Evolutionary conservation across 2,329 filamentous ascomycete genomes (phyloP).

Genomic region (Venturiaceae sp.): DNA sequence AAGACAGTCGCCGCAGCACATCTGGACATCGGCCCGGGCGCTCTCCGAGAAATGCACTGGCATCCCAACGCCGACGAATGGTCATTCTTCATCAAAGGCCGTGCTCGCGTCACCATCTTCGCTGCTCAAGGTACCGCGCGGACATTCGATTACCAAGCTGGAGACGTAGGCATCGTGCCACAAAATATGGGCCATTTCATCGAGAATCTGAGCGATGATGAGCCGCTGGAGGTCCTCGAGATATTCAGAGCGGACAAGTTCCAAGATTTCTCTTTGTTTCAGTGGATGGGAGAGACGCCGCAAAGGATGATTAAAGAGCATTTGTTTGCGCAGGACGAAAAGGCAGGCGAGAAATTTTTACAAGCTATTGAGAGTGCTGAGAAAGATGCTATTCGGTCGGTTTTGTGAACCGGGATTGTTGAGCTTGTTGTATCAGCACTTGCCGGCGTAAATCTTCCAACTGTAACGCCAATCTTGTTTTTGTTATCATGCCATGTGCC

Average conservation of each 20-base stretch:
- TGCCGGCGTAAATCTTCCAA: too few relatives aligned
- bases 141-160: constrained; percentile 67
- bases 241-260: constrained; percentile 65
- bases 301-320: constrained; percentile 56
- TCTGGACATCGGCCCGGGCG: constrained; percentile 60
- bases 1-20: constrained; percentile 65
- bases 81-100: constrained; percentile 67
- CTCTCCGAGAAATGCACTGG: constrained; percentile 74
- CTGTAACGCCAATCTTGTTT: too few relatives aligned
- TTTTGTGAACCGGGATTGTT: too few relatives aligned
- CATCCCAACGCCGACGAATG: constrained; percentile 72
- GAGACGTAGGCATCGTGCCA: constrained; percentile 70
- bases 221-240: constrained; percentile 66
- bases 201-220: constrained; percentile 66
- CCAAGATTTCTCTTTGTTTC: constrained; percentile 62
- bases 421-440: too few relatives aligned
- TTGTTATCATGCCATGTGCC: too few relatives aligned
- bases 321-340: constrained; percentile 51
- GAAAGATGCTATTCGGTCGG: constrained; percentile 34
- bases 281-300: constrained; percentile 67
- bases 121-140: constrained; percentile 57
- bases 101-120: constrained; percentile 66
- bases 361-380: constrained; percentile 51
- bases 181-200: constrained; percentile 72
- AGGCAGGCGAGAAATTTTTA: constrained; percentile 54